Percentiles rank a stretch among this genome's conserved stretches.
Evolutionary conservation across 78 protist genomes (phyloP).

Genomic region (Guillardia theta): DNA sequence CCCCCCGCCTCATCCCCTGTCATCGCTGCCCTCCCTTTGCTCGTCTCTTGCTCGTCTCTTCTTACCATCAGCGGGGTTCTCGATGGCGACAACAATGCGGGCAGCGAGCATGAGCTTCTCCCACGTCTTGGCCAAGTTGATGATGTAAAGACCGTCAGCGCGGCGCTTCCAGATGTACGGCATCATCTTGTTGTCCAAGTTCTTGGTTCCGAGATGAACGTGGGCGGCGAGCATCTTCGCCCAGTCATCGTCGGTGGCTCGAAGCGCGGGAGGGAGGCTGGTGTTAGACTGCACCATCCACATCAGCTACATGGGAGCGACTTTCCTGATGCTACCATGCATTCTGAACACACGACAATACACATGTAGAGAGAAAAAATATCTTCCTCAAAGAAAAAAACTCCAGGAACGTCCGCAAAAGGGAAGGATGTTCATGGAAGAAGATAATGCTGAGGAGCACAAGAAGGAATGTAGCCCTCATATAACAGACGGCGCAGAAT

Average conservation of each 20-base stretch:
- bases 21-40: no score
- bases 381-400: no score
- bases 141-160: conserved; percentile 89
- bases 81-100: conserved; percentile 96
- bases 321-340: not conserved
- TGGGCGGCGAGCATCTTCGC: conserved; percentile 90
- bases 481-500: no score
- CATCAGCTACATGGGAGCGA: not conserved
- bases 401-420: no score
- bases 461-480: no score
- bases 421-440: no score
- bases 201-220: conserved; percentile 93
- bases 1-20: no score
- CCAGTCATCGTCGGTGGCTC: conserved; percentile 90
- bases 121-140: conserved; percentile 98
- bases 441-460: no score
- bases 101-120: conserved; percentile 99
- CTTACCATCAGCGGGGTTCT: conserved; percentile 93
- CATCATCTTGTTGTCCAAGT: conserved; percentile 81
- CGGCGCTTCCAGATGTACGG: conserved; percentile 91
- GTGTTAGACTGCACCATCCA: not conserved
- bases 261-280: conserved; percentile 54
- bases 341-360: no score
- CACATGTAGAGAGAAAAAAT: no score
- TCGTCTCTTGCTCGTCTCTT: no score